These are phyloP conservation scores for Cyberlindnera euphorbiae DNA, from an alignment of 805 yeast genomes.

Conservation along the genomic window DNA sequence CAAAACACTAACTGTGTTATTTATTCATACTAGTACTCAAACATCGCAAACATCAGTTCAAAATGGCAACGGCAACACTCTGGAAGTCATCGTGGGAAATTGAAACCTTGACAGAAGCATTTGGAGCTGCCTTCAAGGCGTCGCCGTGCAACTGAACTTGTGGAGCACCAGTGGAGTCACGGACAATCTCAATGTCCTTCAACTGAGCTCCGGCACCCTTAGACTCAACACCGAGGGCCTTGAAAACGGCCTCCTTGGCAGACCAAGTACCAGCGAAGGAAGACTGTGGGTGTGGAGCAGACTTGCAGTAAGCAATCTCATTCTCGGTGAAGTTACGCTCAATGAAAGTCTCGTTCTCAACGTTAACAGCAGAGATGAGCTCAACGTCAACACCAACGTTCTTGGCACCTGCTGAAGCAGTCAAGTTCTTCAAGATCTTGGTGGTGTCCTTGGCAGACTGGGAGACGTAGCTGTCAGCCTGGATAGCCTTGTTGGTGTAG, in stretches of 20 bases:
- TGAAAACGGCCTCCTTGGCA: constrained; percentile 98
- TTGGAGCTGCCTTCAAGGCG: constrained; percentile 69
- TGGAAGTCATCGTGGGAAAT: constrained; percentile 96
- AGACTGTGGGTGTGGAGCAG: constrained; percentile 75
- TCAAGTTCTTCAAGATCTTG: constrained; percentile 50
- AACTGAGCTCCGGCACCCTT: constrained; percentile 95
- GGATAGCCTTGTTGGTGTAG: constrained; percentile 48
- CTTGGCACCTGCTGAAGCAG: constrained; percentile 40
- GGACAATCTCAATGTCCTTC: constrained; percentile 81
- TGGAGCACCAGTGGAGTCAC: constrained; percentile 69
- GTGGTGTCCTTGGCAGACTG: constrained; percentile 55
- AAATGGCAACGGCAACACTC: constrained; percentile 93
- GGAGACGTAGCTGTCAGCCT: constrained; percentile 42
- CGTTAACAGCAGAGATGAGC: constrained; percentile 71
- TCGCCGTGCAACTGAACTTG: constrained; percentile 68
- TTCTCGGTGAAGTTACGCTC: constrained; percentile 84
- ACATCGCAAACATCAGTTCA: constrained; percentile 20
- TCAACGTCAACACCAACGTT: constrained; percentile 98
- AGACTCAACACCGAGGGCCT: constrained; percentile 82
- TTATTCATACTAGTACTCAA: too few relatives aligned
- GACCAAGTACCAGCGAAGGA: constrained; percentile 98
- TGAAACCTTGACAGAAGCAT: constrained; percentile 75
- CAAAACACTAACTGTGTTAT: too few relatives aligned
- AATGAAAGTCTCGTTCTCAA: constrained; percentile 85
- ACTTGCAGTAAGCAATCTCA: constrained; percentile 75